Percentiles rank a stretch among this genome's conserved stretches.
These are phyloP conservation scores for Lecanosticta acicola DNA, from an alignment of 2,329 filamentous ascomycete species.

Conservation along the genomic window DNA sequence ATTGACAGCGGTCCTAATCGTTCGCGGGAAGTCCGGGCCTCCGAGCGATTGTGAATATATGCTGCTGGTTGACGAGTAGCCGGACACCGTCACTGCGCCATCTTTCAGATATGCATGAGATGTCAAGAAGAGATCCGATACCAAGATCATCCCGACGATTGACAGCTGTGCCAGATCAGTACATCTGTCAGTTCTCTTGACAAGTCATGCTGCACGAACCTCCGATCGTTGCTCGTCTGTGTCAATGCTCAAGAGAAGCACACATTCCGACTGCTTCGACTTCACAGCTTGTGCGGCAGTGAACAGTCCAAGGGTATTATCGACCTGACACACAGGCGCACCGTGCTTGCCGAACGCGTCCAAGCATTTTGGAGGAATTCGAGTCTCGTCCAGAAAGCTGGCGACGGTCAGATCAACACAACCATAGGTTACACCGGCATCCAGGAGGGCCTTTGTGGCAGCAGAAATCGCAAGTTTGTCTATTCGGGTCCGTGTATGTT, in stretches of 20 bases:
- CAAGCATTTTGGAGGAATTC: constrained; percentile 16
- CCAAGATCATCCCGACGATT: constrained; percentile 19
- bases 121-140: constrained; percentile 23
- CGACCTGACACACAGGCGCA: constrained; percentile 16
- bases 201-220: not conserved
- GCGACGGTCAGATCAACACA: constrained; percentile 21
- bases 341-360: constrained; percentile 21
- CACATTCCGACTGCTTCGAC: constrained; percentile 19
- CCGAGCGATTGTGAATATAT: constrained; percentile 11
- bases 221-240: not conserved
- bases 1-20: constrained; percentile 10
- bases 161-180: not conserved
- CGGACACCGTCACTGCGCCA: constrained; percentile 18
- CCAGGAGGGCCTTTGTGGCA: constrained; percentile 24
- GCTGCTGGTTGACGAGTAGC: constrained; percentile 9
- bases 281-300: constrained; percentile 16
- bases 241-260: constrained; percentile 21
- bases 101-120: constrained; percentile 27
- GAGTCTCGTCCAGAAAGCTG: constrained; percentile 15
- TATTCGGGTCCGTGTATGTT: constrained; percentile 4
- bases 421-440: constrained; percentile 25
- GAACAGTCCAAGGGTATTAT: constrained; percentile 20
- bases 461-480: constrained; percentile 16
- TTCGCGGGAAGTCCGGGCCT: constrained; percentile 7
- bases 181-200: not conserved